Conservation (phyloP, 2,329 filamentous ascomycete species). For the Teratosphaeria destructans region DNA sequence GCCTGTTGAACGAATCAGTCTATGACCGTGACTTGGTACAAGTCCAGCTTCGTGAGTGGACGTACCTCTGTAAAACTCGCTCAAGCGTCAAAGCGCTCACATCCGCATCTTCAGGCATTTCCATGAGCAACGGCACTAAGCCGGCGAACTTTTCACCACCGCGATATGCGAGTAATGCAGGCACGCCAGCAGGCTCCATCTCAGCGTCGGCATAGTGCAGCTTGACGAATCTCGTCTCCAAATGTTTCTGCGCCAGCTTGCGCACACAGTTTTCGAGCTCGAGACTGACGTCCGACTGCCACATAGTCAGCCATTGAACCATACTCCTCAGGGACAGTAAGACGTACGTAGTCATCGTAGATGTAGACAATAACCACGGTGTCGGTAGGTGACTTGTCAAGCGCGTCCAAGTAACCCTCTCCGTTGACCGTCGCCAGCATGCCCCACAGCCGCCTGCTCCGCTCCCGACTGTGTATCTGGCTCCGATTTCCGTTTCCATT, state of each 20-base stretch:
- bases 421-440: slow-evolving; percentile 77
- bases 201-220: slow-evolving; percentile 87
- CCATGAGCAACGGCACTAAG: slow-evolving; percentile 73
- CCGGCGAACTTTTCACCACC: slow-evolving; percentile 86
- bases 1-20: neutral
- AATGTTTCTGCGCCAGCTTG: slow-evolving; percentile 61
- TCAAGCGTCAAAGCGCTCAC: slow-evolving; percentile 46
- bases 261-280: slow-evolving; percentile 69
- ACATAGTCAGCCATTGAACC: slow-evolving; percentile 7
- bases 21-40: too few relatives aligned
- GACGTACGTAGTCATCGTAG: slow-evolving; percentile 70
- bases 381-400: slow-evolving; percentile 75
- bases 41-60: too few relatives aligned
- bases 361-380: slow-evolving; percentile 89
- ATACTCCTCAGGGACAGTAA: neutral
- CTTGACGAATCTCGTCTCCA: slow-evolving; percentile 75
- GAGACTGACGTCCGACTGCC: slow-evolving; percentile 64
- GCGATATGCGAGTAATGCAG: slow-evolving; percentile 79
- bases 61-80: slow-evolving; percentile 44
- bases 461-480: slow-evolving; percentile 37
- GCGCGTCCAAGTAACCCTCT: slow-evolving; percentile 85
- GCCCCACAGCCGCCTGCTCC: slow-evolving; percentile 61
- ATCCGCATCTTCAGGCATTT: slow-evolving; percentile 57
- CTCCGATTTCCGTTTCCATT: slow-evolving; percentile 48
- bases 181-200: slow-evolving; percentile 80